phyloP scores from a whole-genome alignment of 148 eudicot species.

The Rhododendron williamsianum region DNA sequence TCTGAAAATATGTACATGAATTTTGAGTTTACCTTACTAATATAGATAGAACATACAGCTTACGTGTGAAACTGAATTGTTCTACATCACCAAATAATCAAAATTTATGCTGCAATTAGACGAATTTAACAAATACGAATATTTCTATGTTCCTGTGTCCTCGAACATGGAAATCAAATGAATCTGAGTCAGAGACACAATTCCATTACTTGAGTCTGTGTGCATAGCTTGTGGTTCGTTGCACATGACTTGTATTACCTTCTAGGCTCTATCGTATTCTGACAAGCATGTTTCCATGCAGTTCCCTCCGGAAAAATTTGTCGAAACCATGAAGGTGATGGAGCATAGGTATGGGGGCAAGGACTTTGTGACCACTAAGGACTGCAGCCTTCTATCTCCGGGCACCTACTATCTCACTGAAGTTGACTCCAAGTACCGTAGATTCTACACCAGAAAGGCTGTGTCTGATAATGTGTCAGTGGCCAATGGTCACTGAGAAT shows the following conservation, averaged over 20 bases:
- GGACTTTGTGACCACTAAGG: conserved; percentile 84
- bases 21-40: neutral
- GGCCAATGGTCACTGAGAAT: conserved; percentile 50
- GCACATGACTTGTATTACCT: neutral
- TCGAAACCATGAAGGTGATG: conserved; percentile 74
- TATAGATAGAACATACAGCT: neutral
- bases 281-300: conserved; percentile 27
- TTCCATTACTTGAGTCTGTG: neutral
- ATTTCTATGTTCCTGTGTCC: neutral
- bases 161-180: neutral
- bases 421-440: conserved; percentile 67
- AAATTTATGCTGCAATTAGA: neutral
- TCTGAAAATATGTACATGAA: neutral
- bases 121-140: neutral
- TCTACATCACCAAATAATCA: neutral
- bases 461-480: conserved; percentile 23
- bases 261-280: neutral
- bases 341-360: conserved; percentile 84
- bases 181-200: neutral
- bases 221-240: neutral
- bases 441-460: conserved; percentile 62
- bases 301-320: conserved; percentile 79
- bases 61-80: neutral
- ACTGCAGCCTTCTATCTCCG: conserved; percentile 52
- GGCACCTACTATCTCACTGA: conserved; percentile 80